phyloP scores from a whole-genome alignment of 2,329 filamentous ascomycete genomes.

The Penicillium digitatum region DNA sequence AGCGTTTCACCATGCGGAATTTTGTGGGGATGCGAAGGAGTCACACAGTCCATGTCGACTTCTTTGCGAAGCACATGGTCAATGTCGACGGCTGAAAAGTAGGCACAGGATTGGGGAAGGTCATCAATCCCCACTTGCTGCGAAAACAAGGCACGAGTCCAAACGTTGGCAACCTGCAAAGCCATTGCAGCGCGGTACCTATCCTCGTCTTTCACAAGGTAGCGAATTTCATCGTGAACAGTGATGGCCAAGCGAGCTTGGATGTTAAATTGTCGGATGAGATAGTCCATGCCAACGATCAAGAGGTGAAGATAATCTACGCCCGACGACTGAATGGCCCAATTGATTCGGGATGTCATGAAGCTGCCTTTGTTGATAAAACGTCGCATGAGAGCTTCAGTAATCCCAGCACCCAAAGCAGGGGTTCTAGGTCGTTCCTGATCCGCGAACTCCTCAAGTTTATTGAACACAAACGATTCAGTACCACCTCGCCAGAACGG shows the following conservation, averaged over 20 bases:
- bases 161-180: conserved; percentile 87
- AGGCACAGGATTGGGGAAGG: conserved; percentile 88
- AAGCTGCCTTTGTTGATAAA: conserved; percentile 87
- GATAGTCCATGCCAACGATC: conserved; percentile 90
- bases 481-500: conserved; percentile 95
- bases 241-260: conserved; percentile 83
- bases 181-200: conserved; percentile 89
- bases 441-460: conserved; percentile 94
- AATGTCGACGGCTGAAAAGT: conserved; percentile 92
- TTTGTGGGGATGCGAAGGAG: conserved; percentile 72
- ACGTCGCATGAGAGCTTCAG: conserved; percentile 84
- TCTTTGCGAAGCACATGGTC: conserved; percentile 96
- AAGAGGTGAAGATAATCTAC: conserved; percentile 96
- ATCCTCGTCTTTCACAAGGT: conserved; percentile 79
- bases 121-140: conserved; percentile 97
- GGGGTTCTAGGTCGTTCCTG: conserved; percentile 87
- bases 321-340: conserved; percentile 96
- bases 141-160: conserved; percentile 95
- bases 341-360: conserved; percentile 95
- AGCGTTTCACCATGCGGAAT: conserved; percentile 84
- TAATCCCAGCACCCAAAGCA: conserved; percentile 90
- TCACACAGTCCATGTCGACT: conserved; percentile 96
- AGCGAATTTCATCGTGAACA: conserved; percentile 96
- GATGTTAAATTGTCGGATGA: conserved; percentile 79
- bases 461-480: conserved; percentile 97